Base-by-base conservation (phyloP, 2,329 filamentous ascomycete species). In the Colletotrichum zoysiae region DNA sequence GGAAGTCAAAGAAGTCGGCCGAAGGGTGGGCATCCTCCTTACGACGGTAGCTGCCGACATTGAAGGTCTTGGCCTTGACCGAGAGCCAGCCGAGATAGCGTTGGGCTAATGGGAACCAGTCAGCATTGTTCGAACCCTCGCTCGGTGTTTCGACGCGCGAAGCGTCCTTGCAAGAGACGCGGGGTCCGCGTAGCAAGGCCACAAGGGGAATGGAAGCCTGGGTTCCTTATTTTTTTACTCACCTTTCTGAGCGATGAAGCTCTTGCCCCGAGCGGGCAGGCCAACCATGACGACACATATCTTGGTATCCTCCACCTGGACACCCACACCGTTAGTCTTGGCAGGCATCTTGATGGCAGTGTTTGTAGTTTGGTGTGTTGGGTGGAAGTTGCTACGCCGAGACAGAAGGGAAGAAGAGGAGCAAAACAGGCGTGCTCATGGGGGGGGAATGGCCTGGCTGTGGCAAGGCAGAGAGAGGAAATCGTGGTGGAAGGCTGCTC, bases 231-330 rank as follows among this genome's bases (percentile, higher is more conserved):
- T 16, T 4, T 4, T 4, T 26, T 40, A 81, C 85, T 78, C 86
- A 96, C 95, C 95, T 89, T 98, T 98, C 79, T 97, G 95, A 76
- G 96, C 95, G 81, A 99, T 98, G 82, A 97, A 90, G 85, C 94
- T 97, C 88, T 99, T 99, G 79, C 96, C 96, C 77, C 96, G 89
- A 73, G 96, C 96, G 67, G 96, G 96, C 80, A 99, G 87, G 76
- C 96, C 96, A 73, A 99, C 96, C 96, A 99, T 98, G 78, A 99
- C 95, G 75, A 99, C 95, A 82, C 95, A 98, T 85, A 99, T 97
- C 82, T 93, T 94, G 73, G 94, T 95, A 83, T 98, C 95, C 86
- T 98, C 95, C 78, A 93, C 93, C 93, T 97, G 92, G 75, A 95
- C 88, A 78, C 92, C 92, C 77, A 89, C 84, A 76, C 92, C 91